Evolutionary conservation across 805 yeast genomes (phyloP), one percentile per base, ranked within the genome.

Genomic region (Kodamaea restingae): DNA sequence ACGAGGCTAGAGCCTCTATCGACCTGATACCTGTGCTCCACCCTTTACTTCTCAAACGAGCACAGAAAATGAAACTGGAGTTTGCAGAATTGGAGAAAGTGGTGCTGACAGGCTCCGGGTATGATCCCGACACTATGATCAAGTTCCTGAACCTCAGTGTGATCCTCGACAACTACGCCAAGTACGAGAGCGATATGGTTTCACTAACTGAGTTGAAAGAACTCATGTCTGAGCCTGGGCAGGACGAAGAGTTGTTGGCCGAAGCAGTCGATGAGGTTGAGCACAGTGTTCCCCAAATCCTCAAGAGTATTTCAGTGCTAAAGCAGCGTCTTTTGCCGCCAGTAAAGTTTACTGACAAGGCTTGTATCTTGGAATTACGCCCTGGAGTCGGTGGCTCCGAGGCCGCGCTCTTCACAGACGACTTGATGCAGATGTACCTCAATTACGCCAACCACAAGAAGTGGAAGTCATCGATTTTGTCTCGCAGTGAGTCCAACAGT

Each of bases 321-420:
- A 78, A 81, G 43, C 53, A 71, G 4, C 70, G 73, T 30, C 65
- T 93, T 4, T 61, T 91, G 15, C 96, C 97, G 2, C 78, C 85
- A 2, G 81, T 84, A 47, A 81, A 79, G 32, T 85, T 84, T 57
- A 75, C 81, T 3, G 93, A 85, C 33, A 78, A 76, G 45, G 79
- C 93, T 0, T 82, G 95, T 34, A 66, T 93, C 2, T 47, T 93
- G 14, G 98, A 93, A 58, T 62, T 93, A 10, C 71, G 97, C 41
- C 97, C 98, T 0, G 98, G 98, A 6, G 88, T 91, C 2, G 98
- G 98, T 11, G 98, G 98, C 2, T 76, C 81, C 4, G 98, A 93
- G 55, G 96, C 98, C 0, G 80, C 81, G 56, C 74, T 93, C 10
- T 93, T 93, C 60, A 78, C 98, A 0, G 75, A 74, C 28, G 93